These are phyloP conservation scores for Trichoderma koningiopsis DNA, from an alignment of 2,329 filamentous ascomycete genomes.

Conservation along the genomic window DNA sequence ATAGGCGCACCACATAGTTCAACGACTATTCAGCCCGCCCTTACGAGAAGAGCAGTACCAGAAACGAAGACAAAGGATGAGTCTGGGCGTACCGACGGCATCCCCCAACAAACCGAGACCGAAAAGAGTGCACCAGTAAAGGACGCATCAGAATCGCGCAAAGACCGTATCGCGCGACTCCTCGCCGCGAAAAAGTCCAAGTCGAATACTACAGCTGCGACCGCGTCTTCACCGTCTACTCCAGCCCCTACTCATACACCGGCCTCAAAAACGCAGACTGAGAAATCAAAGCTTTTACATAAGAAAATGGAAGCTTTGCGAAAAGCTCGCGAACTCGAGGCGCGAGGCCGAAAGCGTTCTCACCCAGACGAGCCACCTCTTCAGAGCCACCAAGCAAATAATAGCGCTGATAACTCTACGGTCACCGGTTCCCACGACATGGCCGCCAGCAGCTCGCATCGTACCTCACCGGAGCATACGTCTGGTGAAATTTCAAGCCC, in stretches of 20 bases:
- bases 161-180: constrained; percentile 75
- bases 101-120: background rate
- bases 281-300: constrained; percentile 73
- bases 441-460: background rate
- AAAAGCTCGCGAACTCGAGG: constrained; percentile 57
- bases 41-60: background rate
- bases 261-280: constrained; percentile 47
- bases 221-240: constrained; percentile 11
- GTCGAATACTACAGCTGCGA: constrained; percentile 29
- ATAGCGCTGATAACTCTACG: background rate
- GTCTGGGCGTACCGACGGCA: background rate
- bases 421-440: background rate
- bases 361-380: constrained; percentile 21
- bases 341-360: constrained; percentile 38
- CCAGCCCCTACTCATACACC: constrained; percentile 17
- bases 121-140: constrained; percentile 3
- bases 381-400: background rate
- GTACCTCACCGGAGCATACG: background rate
- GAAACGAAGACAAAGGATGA: background rate
- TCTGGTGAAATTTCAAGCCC: constrained; percentile 2
- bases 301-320: constrained; percentile 77
- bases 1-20: constrained; percentile 30
- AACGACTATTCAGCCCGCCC: background rate
- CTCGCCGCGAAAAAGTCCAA: constrained; percentile 73
- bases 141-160: constrained; percentile 63